phyloP scores from a whole-genome alignment of 1,139 yeast species.

The Candida frijolesensis region DNA sequence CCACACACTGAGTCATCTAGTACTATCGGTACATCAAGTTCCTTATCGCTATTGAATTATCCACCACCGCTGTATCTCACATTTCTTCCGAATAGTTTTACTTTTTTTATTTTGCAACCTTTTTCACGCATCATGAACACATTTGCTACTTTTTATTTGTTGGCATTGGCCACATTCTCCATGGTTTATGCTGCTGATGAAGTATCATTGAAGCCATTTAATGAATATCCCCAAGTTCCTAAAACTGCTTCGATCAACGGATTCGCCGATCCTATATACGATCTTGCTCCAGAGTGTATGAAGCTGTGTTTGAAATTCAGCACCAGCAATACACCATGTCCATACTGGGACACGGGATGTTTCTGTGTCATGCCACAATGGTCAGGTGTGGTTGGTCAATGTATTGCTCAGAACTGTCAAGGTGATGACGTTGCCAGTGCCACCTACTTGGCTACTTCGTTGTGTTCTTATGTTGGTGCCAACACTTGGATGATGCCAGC shows the following conservation, averaged over 20 bases:
- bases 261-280: slow-evolving; percentile 36
- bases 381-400: slow-evolving; percentile 29
- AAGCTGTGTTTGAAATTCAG: slow-evolving; percentile 22
- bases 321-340: slow-evolving; percentile 35
- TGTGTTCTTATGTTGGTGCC: slow-evolving; percentile 47
- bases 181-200: neutral
- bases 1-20: no score
- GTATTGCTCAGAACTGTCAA: slow-evolving; percentile 30
- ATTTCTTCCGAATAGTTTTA: no score
- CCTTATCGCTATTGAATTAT: no score
- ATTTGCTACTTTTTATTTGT: no score
- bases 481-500: slow-evolving; percentile 41
- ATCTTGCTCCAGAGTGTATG: slow-evolving; percentile 28
- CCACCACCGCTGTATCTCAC: no score
- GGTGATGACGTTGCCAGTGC: slow-evolving; percentile 41
- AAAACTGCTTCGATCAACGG: slow-evolving; percentile 39
- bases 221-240: slow-evolving; percentile 35
- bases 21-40: no score
- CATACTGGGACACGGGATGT: slow-evolving; percentile 43
- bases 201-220: slow-evolving; percentile 7
- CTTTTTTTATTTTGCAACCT: no score
- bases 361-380: slow-evolving; percentile 37
- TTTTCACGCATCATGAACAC: no score
- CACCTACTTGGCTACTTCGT: slow-evolving; percentile 40
- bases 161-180: neutral